Conservation (phyloP, 1,284 basidiomycete species). For the Singerocomus inundabilis region DNA sequence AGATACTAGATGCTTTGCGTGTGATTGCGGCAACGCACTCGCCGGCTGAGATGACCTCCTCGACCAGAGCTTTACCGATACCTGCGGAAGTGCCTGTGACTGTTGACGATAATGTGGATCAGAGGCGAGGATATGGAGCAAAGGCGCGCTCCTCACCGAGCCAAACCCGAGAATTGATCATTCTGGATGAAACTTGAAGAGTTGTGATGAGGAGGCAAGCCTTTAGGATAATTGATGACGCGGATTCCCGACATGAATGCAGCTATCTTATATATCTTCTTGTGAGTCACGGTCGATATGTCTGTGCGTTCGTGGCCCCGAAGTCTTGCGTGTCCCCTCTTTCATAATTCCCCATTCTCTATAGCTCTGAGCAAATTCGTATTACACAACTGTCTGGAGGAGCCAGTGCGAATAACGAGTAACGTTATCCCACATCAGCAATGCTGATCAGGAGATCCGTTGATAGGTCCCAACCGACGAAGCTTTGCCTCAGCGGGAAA, state of each 20-base stretch:
- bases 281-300: slow-evolving; percentile 1
- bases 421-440: too few relatives aligned
- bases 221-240: not conserved
- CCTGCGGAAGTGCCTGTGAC: slow-evolving; percentile 27
- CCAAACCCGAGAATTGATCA: slow-evolving; percentile 28
- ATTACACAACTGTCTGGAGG: too few relatives aligned
- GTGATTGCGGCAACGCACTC: slow-evolving; percentile 28
- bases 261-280: slow-evolving; percentile 13
- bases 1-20: slow-evolving; percentile 18
- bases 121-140: not conserved
- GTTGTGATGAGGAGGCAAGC: not conserved
- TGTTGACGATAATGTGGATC: not conserved
- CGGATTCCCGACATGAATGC: not conserved
- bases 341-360: too few relatives aligned
- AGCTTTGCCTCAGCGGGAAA: too few relatives aligned
- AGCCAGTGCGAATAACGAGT: too few relatives aligned
- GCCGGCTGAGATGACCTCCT: slow-evolving; percentile 22
- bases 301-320: not conserved
- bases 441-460: too few relatives aligned
- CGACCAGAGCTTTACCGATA: slow-evolving; percentile 21
- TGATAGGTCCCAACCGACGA: too few relatives aligned
- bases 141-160: slow-evolving; percentile 14
- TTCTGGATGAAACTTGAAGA: not conserved
- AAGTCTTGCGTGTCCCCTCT: too few relatives aligned
- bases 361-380: too few relatives aligned